A percentile compares a stretch with the other conserved stretches of the same genome.
Evolutionary conservation across 257 asterid species (phyloP).

Genomic region (Penstemon davidsonii): DNA sequence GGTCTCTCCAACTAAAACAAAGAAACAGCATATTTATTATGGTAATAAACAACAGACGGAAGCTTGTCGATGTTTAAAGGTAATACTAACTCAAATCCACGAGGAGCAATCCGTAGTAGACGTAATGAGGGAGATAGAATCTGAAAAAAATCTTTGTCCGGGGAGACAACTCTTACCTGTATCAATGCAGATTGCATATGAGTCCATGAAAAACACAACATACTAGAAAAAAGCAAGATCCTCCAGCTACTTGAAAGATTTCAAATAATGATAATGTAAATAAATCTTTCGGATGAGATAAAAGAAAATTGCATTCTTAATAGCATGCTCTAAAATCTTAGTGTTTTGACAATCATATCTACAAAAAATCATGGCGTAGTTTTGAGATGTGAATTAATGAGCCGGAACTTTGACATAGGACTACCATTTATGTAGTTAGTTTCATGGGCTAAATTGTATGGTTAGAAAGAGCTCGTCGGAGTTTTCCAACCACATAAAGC

Average conservation of each 20-base stretch:
- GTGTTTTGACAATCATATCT: no score
- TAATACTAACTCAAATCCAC: conserved; percentile 83
- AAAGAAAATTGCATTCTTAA: no score
- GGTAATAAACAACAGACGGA: conserved; percentile 24
- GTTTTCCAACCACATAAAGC: no score
- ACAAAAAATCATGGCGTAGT: no score
- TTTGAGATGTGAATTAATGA: no score
- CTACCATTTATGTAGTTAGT: no score
- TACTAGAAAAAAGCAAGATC: conserved; percentile 18
- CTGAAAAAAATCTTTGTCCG: conserved; percentile 97
- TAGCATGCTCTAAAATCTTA: no score
- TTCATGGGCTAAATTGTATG: no score
- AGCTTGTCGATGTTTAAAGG: conserved; percentile 22
- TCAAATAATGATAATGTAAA: neutral
- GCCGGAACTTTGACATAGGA: no score
- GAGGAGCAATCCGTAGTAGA: conserved; percentile 94
- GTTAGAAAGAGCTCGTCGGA: no score
- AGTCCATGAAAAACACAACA: conserved; percentile 20
- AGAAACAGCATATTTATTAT: no score
- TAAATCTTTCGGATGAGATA: neutral
- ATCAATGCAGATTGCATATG: conserved; percentile 28
- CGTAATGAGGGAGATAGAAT: conserved; percentile 95
- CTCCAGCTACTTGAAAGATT: conserved; percentile 22
- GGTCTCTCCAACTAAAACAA: conserved; percentile 2
- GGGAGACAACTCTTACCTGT: conserved; percentile 98